phyloP scores from a whole-genome alignment of 148 eudicot genomes.

The Rhododendron simsii region DNA sequence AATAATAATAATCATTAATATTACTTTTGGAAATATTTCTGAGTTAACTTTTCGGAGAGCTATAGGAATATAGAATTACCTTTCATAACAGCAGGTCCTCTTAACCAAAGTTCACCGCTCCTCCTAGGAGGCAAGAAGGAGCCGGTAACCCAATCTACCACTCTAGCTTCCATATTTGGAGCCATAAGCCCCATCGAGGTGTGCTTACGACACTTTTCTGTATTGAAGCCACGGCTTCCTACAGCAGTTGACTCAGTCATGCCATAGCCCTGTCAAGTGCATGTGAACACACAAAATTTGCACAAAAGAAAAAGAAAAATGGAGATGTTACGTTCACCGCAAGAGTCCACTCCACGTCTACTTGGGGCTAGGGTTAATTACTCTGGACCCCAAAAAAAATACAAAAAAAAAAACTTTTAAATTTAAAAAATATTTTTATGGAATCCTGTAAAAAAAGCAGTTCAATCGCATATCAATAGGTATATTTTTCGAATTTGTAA shows the following conservation, averaged over 20 bases:
- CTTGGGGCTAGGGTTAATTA: no score
- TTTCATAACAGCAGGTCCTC: constrained; percentile 71
- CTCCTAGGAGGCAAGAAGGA: constrained; percentile 61
- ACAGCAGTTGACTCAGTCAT: constrained; percentile 92
- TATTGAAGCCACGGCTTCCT: constrained; percentile 80
- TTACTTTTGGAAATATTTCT: no score
- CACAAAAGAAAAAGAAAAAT: not conserved
- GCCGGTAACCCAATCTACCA: constrained; percentile 62
- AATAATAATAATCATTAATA: no score
- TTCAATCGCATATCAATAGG: no score
- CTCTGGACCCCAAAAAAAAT: no score
- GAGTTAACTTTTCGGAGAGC: not conserved
- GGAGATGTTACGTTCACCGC: no score
- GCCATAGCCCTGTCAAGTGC: constrained; percentile 72
- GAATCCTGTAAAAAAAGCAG: no score
- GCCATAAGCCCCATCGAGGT: constrained; percentile 73
- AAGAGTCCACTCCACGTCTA: no score
- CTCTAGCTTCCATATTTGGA: constrained; percentile 84
- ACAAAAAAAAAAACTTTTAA: no score
- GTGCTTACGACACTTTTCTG: constrained; percentile 32
- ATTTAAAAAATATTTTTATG: no score
- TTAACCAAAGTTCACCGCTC: constrained; percentile 80
- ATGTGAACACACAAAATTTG: not conserved
- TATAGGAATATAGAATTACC: constrained; percentile 30
- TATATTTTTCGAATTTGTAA: no score